phyloP scores from a whole-genome alignment of 441 rosid genomes.

The Monsonia emarginata region DNA sequence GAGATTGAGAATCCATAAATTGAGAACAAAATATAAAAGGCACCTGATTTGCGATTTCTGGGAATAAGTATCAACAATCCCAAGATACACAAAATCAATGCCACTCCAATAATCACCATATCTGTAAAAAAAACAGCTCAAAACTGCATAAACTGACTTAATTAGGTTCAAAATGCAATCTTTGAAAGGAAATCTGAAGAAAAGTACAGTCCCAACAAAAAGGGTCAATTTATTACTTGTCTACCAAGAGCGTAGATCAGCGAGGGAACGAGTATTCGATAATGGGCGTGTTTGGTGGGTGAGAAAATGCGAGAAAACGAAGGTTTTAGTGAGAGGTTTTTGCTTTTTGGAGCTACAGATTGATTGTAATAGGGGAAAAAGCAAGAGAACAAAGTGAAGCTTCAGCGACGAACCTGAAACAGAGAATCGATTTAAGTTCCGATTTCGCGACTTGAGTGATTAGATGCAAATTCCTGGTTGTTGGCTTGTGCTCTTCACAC shows the following conservation, averaged over 20 bases:
- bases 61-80: constrained; percentile 38
- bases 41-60: constrained; percentile 35
- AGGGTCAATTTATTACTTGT: background rate
- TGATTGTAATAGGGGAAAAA: background rate
- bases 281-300: background rate
- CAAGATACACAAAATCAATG: constrained; percentile 33
- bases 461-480: background rate
- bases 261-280: background rate
- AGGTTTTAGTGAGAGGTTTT: background rate
- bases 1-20: background rate
- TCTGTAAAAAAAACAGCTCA: constrained; percentile 21
- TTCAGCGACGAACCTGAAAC: background rate
- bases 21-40: background rate
- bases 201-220: background rate
- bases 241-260: background rate
- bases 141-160: constrained; percentile 4
- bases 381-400: background rate
- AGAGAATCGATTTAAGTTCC: background rate
- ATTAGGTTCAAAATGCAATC: background rate
- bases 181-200: background rate
- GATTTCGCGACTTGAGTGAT: background rate
- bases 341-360: background rate
- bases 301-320: background rate
- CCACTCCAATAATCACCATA: constrained; percentile 33
- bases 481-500: background rate